phyloP scores from a whole-genome alignment of 805 yeast species.

The Cyberlindnera galapagoensis region DNA sequence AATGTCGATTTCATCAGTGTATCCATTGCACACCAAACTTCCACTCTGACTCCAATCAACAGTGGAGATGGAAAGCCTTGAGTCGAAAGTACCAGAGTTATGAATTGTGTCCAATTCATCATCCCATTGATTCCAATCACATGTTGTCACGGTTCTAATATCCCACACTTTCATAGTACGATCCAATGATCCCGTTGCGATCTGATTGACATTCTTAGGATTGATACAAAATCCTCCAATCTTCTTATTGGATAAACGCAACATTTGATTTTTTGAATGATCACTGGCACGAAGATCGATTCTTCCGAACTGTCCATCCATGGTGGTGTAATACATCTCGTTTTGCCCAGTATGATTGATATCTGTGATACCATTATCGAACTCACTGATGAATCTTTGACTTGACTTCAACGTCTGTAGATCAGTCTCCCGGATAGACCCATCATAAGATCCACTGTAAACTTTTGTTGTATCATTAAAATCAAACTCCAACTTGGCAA shows the following conservation, averaged over 20 bases:
- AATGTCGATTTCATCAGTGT: slow-evolving; percentile 75
- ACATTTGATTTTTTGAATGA: slow-evolving; percentile 23
- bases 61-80: slow-evolving; percentile 75
- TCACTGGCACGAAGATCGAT: slow-evolving; percentile 56
- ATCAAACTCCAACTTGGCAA: slow-evolving; percentile 57
- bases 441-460: slow-evolving; percentile 78
- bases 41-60: slow-evolving; percentile 66
- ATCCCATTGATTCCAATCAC: slow-evolving; percentile 53
- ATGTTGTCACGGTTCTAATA: slow-evolving; percentile 44
- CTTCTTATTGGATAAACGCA: slow-evolving; percentile 76
- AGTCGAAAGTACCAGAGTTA: slow-evolving; percentile 51
- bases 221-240: slow-evolving; percentile 85
- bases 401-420: slow-evolving; percentile 50
- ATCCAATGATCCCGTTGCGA: slow-evolving; percentile 88
- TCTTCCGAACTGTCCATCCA: slow-evolving; percentile 73
- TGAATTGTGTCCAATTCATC: slow-evolving; percentile 31
- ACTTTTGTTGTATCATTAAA: slow-evolving; percentile 46
- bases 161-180: slow-evolving; percentile 86
- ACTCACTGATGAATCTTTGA: slow-evolving; percentile 55
- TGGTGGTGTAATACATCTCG: slow-evolving; percentile 64
- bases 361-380: slow-evolving; percentile 68
- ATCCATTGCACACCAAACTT: slow-evolving; percentile 84
- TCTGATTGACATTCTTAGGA: slow-evolving; percentile 56
- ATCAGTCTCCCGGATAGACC: slow-evolving; percentile 72
- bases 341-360: slow-evolving; percentile 52